Conservation (phyloP, 176 grass and related monocot species). For the Zea luxurians region DNA sequence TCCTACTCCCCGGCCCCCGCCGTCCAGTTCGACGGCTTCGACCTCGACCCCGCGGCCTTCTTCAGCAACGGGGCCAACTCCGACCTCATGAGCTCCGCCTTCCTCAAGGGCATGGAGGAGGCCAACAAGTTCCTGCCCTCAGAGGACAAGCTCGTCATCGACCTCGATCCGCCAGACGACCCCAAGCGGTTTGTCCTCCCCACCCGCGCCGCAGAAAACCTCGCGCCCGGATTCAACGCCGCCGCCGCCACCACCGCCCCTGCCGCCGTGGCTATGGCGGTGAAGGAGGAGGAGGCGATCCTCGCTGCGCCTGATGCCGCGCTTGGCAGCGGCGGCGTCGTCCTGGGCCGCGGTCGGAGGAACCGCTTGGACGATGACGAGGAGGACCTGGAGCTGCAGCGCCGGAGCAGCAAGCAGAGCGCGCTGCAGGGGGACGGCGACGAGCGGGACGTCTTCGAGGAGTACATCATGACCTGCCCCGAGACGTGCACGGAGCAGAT, state of each 20-base stretch:
- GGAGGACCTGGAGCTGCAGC: conserved; percentile 48
- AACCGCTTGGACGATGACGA: conserved; percentile 45
- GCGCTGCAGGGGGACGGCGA: conserved; percentile 46
- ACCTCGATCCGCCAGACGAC: conserved; percentile 38
- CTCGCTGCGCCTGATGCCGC: background rate
- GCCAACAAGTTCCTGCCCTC: conserved; percentile 74
- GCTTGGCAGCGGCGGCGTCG: background rate
- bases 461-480: conserved; percentile 27
- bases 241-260: background rate
- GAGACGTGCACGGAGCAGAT: conserved; percentile 42
- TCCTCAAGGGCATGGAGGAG: conserved; percentile 75
- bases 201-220: background rate
- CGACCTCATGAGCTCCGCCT: conserved; percentile 54
- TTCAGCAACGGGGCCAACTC: conserved; percentile 46
- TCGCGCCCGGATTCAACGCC: conserved; percentile 24
- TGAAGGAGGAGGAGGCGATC: conserved; percentile 46
- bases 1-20: conserved; percentile 16
- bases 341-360: conserved; percentile 45
- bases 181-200: conserved; percentile 35
- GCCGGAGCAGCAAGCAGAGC: conserved; percentile 67
- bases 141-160: conserved; percentile 40
- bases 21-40: background rate
- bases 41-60: conserved; percentile 41
- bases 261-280: background rate
- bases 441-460: conserved; percentile 56